phyloP scores from a whole-genome alignment of 1,139 yeast species.

The Blastobotrys indianensis region DNA sequence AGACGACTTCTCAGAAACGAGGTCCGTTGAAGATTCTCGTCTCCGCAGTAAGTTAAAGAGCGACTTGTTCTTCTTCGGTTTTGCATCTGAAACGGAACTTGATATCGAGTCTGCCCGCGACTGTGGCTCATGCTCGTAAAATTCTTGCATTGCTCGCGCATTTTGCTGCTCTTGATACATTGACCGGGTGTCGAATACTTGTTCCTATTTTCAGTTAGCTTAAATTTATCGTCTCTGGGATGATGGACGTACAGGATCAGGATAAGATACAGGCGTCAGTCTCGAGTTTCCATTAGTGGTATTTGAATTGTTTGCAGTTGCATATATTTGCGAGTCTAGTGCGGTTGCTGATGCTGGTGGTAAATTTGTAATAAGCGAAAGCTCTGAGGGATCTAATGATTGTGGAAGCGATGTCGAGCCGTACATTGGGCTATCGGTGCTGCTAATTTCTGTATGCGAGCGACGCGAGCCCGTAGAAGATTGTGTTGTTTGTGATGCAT shows the following conservation, averaged over 20 bases:
- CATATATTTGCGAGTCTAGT: constrained; percentile 6
- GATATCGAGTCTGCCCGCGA: constrained; percentile 23
- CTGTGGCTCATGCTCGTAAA: constrained; percentile 2
- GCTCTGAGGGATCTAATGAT: constrained; percentile 18
- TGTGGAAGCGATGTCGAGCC: constrained; percentile 17
- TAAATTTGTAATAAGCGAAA: constrained; percentile 16
- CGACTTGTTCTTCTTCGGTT: constrained; percentile 18
- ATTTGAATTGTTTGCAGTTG: background rate
- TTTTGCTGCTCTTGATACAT: constrained; percentile 16
- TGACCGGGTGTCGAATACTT: constrained; percentile 22
- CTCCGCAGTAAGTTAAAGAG: constrained; percentile 24
- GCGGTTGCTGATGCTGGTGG: constrained; percentile 13
- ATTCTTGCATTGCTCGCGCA: constrained; percentile 9
- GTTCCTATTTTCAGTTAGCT: constrained; percentile 15
- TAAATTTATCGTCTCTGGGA: background rate
- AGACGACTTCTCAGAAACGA: constrained; percentile 9
- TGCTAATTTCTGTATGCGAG: constrained; percentile 9
- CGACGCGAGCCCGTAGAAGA: constrained; percentile 14
- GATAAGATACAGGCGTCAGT: constrained; percentile 8
- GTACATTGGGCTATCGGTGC: constrained; percentile 13
- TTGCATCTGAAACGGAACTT: constrained; percentile 16
- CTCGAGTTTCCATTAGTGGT: background rate
- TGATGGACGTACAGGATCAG: constrained; percentile 12
- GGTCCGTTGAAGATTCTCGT: constrained; percentile 24
- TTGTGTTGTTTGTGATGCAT: constrained; percentile 19